Evolutionary conservation across 2,329 filamentous ascomycete species (phyloP), one percentile per base, ranked within the genome.

Genomic region (Ophiostoma ulmi): DNA sequence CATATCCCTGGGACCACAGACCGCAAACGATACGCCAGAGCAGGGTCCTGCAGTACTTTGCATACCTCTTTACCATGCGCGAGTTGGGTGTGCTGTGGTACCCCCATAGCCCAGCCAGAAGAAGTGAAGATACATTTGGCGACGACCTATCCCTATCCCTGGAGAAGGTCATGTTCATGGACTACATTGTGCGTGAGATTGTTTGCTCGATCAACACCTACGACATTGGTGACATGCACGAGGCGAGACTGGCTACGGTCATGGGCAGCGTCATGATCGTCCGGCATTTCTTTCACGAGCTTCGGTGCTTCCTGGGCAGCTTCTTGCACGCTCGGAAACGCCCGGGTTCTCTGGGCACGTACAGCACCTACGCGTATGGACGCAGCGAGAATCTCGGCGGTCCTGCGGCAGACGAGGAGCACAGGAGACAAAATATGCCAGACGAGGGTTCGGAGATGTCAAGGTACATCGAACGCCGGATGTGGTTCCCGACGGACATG

Each of bases 301-400:
- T 97, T 72, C 86, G 90, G 72, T 87, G 88, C 13, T 98, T 92
- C 88, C 79, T 98, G 74, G 85, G 92, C 71, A 97, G 93, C 44
- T 78, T 93, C 94, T 0, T 94, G 88, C 76, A 83, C 79, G 2
- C 88, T 85, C 10, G 79, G 97, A 10, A 84, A 87, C 69, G 90
- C 90, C 66, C 98, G 93, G 93, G 94, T 97, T 80, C 82, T 20
- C 44, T 48, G 17, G 85, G 22, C 83, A 88, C 73, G 91, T 94
- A 17, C 92, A 94, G 78, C 97, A 97, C 69, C 7, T 6, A 8
- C 44, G 31, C 44, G 17, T 48, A 20, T 17, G 44, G 44, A 2
- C 17, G 17, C 44, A 1, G 3, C 44, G 5, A 48, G 17, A 7
- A n/a, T 20, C 17, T 48, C 17, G 44, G 44, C 44, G 44, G 44